Conservation (phyloP, 371 early-diverging fungal species). For the Mortierella sp. region DNA sequence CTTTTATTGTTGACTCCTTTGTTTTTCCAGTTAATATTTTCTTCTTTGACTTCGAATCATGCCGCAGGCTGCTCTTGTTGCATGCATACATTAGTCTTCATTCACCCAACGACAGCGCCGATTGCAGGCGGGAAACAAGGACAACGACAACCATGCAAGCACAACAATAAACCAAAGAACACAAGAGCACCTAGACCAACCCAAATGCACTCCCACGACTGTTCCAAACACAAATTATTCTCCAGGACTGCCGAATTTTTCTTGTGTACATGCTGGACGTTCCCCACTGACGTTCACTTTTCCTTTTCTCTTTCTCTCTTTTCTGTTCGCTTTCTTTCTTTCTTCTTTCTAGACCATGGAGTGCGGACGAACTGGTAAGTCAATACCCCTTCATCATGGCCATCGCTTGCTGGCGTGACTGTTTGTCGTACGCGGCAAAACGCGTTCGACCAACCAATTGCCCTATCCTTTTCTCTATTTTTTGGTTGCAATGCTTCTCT, state of each 20-base stretch:
- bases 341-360: constrained; percentile 72
- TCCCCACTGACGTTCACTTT: background rate
- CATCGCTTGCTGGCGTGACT: background rate
- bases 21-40: background rate
- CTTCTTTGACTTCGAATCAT: background rate
- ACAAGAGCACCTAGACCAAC: background rate
- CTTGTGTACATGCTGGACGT: background rate
- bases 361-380: constrained; percentile 68
- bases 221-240: background rate
- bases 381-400: background rate
- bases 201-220: background rate
- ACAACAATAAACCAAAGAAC: background rate
- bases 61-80: background rate
- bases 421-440: background rate
- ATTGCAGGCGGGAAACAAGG: background rate
- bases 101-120: background rate
- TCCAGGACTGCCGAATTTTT: background rate
- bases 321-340: background rate
- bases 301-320: background rate
- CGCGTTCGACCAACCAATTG: background rate
- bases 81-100: background rate
- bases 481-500: background rate
- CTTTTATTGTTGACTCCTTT: background rate
- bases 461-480: background rate
- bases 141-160: background rate